Base-by-base conservation (phyloP, 2,329 filamentous ascomycete species). In the Golovinomyces cichoracearum region DNA sequence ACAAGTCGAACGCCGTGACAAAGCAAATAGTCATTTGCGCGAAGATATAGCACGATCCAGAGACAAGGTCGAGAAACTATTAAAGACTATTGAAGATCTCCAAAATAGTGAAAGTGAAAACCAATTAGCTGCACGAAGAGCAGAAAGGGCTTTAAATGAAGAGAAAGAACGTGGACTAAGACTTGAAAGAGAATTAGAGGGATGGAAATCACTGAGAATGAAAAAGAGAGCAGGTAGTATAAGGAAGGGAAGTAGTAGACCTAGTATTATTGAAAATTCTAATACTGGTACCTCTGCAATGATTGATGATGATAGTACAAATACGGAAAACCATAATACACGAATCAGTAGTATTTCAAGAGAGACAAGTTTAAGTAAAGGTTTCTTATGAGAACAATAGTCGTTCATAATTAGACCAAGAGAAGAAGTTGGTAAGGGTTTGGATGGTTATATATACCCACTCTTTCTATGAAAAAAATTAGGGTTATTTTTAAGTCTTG, bases 1-100 rank as follows among this genome's bases (percentile, higher is more conserved):
- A 22, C 88, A 95, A 63, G 81, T 98, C 55, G 85, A 93, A 45
- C 83, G 90, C 56, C 83, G 85, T 57, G 88, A 95, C 55, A 94
- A 93, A 66, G 76, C 83, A 57, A 84, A 86, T 57, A 60, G 69
- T 4, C 79, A 90, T 59, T 70, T 93, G 17, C 72, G 77, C 49
- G 88, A 94, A 48, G 90, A 95, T 58, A 73, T 93, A 50, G 69
- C 71, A 55, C 82, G 88, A 54, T 78, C 84, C 58, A 82, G 88
- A 52, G 88, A 95, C 65, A 93, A 90, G 68, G 75, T 85, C 52
- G 83, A 90, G 54, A 84, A 85, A 60, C 76, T 95, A 4, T 78
- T 98, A 47, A 72, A 78, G 60, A 84, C 83, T 1, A 93, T 98
- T 56, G 88, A 95, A 60, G 88, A 95, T 61, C 74, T 98, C 29